Conservation (phyloP, 1,139 yeast species). For the Tardiomyces depauwii region DNA sequence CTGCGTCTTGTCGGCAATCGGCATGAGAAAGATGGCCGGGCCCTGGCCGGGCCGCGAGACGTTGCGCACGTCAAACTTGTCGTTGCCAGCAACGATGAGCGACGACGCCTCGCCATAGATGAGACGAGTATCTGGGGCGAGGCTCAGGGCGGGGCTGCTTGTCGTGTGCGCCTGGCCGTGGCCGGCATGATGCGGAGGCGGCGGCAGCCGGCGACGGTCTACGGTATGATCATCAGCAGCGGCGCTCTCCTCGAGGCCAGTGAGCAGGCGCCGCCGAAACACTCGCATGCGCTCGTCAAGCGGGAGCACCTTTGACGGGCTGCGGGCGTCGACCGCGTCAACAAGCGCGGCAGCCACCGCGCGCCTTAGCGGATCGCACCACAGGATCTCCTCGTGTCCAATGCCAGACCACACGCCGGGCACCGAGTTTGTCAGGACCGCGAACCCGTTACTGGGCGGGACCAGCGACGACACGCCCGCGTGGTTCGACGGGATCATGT, state of each 20-base stretch:
- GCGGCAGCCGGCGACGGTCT: neutral
- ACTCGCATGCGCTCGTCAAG: conserved; percentile 44
- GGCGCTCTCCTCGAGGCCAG: neutral
- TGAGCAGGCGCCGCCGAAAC: conserved; percentile 27
- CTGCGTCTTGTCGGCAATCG: conserved; percentile 7
- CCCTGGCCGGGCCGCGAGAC: neutral
- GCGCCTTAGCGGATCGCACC: conserved; percentile 86
- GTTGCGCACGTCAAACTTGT: neutral
- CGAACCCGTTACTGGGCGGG: conserved; percentile 60
- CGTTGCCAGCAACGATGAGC: neutral
- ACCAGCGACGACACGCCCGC: conserved; percentile 64
- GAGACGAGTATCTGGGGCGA: neutral
- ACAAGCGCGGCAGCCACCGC: conserved; percentile 50
- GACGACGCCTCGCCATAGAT: neutral
- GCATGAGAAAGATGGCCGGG: conserved; percentile 5
- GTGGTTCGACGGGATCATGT: conserved; percentile 86
- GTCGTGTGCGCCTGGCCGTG: neutral
- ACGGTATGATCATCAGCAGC: neutral
- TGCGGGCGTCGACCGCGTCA: conserved; percentile 41
- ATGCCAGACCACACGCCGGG: conserved; percentile 92
- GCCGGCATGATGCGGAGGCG: neutral
- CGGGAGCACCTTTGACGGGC: conserved; percentile 44
- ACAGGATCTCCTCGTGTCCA: conserved; percentile 91
- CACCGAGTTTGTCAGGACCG: conserved; percentile 74
- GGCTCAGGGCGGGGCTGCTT: neutral